A percentile compares a stretch with the other conserved stretches of the same genome.
These are phyloP conservation scores for Nothopassalora personata DNA, from an alignment of 2,329 filamentous ascomycete genomes.

Conservation along the genomic window DNA sequence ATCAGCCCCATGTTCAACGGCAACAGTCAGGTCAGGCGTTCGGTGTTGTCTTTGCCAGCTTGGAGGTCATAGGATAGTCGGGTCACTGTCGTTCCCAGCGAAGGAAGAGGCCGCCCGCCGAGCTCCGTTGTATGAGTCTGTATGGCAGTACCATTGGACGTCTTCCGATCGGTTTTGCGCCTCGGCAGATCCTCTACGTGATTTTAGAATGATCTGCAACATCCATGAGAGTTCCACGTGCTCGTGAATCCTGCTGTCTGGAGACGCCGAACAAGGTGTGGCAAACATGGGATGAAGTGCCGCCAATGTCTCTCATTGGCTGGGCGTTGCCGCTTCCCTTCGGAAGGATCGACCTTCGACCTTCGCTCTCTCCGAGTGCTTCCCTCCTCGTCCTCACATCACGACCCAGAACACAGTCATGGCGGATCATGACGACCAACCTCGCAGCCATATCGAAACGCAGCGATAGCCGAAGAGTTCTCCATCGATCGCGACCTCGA, in stretches of 20 bases:
- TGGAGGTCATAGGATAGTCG: neutral
- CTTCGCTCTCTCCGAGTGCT: neutral
- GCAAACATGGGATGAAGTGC: neutral
- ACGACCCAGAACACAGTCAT: neutral
- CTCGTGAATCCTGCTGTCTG: neutral
- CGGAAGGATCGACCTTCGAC: neutral
- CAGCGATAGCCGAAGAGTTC: neutral
- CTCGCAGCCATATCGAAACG: neutral
- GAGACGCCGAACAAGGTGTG: neutral
- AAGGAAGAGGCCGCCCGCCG: constrained; percentile 20
- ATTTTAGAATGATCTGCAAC: neutral
- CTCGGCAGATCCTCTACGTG: neutral
- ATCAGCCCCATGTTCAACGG: constrained; percentile 9
- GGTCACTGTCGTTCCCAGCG: constrained; percentile 4
- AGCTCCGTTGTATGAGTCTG: neutral
- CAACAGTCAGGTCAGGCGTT: constrained; percentile 5
- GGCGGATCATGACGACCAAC: neutral
- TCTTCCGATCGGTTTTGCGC: neutral
- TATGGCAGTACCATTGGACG: neutral
- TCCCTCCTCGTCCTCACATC: neutral
- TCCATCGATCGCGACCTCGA: neutral
- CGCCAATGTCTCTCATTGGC: neutral
- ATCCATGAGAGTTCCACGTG: neutral
- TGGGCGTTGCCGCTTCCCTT: neutral
- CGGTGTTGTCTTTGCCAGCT: constrained; percentile 15